A percentile compares a stretch with the other conserved stretches of the same genome.
These are phyloP conservation scores for Ampelocalamus luodianensis DNA, from an alignment of 176 grass and related monocot species.

Conservation along the genomic window DNA sequence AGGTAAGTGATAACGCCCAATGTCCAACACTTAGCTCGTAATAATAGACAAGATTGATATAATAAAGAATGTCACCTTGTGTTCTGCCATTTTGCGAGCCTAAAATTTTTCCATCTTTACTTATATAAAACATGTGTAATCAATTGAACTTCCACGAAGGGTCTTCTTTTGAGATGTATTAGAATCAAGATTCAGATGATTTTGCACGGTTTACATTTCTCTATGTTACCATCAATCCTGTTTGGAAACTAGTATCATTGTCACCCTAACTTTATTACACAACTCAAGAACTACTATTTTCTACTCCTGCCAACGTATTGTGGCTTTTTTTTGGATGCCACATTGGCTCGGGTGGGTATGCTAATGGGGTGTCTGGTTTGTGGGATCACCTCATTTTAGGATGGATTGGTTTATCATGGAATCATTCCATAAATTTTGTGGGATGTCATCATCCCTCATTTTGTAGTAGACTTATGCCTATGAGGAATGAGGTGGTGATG, in stretches of 20 bases:
- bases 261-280: neutral
- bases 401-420: no score
- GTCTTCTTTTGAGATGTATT: neutral
- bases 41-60: neutral
- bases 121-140: neutral
- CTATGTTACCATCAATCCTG: neutral
- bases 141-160: neutral
- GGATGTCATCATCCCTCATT: no score
- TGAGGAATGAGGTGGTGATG: no score
- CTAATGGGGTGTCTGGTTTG: neutral
- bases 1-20: neutral
- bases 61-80: neutral
- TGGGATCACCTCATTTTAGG: no score
- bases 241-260: neutral
- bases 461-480: no score
- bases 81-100: neutral
- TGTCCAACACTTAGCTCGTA: slow-evolving; percentile 1
- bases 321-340: slow-evolving; percentile 1
- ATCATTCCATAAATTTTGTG: no score
- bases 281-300: neutral
- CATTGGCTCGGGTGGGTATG: neutral
- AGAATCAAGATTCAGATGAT: neutral
- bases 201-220: neutral
- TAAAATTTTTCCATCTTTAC: neutral
- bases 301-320: neutral